Conservation (phyloP, 2,329 filamentous ascomycete genomes). For the Diplocarpon mali region DNA sequence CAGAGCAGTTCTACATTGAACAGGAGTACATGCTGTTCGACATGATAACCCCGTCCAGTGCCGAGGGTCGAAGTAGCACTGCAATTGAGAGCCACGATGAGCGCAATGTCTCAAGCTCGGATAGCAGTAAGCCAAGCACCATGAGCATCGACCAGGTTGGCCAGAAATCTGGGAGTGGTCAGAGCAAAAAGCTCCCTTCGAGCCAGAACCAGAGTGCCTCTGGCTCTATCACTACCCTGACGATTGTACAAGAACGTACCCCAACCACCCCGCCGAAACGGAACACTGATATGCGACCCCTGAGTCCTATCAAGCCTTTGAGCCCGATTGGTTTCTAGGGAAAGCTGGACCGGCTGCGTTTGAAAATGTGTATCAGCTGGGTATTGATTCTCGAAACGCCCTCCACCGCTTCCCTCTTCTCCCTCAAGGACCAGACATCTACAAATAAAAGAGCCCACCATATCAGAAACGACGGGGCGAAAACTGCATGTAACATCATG, state of each 20-base stretch:
- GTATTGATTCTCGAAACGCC: too few relatives aligned
- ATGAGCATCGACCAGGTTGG: constrained; percentile 20
- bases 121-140: constrained; percentile 44
- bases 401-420: too few relatives aligned
- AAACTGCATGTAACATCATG: constrained; percentile 1
- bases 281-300: constrained; percentile 29
- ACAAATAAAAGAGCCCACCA: background rate
- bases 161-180: constrained; percentile 7
- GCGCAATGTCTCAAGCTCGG: constrained; percentile 51
- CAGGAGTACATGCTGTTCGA: constrained; percentile 54
- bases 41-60: constrained; percentile 38
- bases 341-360: background rate
- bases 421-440: too few relatives aligned
- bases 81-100: constrained; percentile 35
- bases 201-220: constrained; percentile 31
- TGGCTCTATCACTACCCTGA: constrained; percentile 24
- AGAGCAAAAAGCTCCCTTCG: constrained; percentile 34
- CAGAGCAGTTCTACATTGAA: constrained; percentile 69
- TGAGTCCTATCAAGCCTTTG: constrained; percentile 56
- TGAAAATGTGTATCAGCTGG: too few relatives aligned
- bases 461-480: background rate
- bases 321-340: constrained; percentile 45
- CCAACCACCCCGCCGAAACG: constrained; percentile 17
- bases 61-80: constrained; percentile 23
- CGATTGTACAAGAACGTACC: constrained; percentile 17